Conservation (phyloP, 768 basidiomycete species). For the Tricholoma hemisulphureum region DNA sequence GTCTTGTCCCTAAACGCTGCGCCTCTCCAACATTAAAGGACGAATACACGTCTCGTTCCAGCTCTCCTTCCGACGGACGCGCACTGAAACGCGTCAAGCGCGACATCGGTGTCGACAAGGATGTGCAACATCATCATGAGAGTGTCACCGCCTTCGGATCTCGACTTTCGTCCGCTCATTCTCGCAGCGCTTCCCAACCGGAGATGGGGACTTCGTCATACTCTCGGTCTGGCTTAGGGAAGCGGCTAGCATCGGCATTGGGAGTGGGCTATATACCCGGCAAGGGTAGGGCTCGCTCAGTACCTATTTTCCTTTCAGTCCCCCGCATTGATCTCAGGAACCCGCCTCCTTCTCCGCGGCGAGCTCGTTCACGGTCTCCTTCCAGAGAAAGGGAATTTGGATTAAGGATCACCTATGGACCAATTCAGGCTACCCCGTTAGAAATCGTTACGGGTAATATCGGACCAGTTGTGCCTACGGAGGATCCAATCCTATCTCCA, state of each 20-base stretch:
- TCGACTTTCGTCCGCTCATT: conserved; percentile 22
- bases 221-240: conserved; percentile 18
- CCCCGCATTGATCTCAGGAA: conserved; percentile 44
- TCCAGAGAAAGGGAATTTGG: conserved; percentile 39
- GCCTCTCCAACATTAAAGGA: conserved; percentile 36
- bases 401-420: conserved; percentile 28
- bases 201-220: conserved; percentile 19
- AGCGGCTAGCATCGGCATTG: conserved; percentile 20
- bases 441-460: conserved; percentile 21
- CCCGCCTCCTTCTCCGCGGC: conserved; percentile 40
- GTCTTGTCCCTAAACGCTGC: conserved; percentile 36
- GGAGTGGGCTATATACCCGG: conserved; percentile 12
- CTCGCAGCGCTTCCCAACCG: conserved; percentile 38
- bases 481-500: conserved; percentile 7
- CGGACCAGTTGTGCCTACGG: conserved; percentile 22
- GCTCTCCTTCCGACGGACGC: conserved; percentile 28
- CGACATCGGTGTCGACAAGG: conserved; percentile 16
- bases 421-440: conserved; percentile 10
- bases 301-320: conserved; percentile 40
- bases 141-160: conserved; percentile 12
- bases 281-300: conserved; percentile 44
- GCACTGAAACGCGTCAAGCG: conserved; percentile 38
- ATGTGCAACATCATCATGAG: conserved; percentile 13
- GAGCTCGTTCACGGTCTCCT: conserved; percentile 40
- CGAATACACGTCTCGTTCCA: conserved; percentile 25